Evolutionary conservation across 2,329 filamentous ascomycete species (phyloP).

Genomic region (Sphaerulina vaccinii): DNA sequence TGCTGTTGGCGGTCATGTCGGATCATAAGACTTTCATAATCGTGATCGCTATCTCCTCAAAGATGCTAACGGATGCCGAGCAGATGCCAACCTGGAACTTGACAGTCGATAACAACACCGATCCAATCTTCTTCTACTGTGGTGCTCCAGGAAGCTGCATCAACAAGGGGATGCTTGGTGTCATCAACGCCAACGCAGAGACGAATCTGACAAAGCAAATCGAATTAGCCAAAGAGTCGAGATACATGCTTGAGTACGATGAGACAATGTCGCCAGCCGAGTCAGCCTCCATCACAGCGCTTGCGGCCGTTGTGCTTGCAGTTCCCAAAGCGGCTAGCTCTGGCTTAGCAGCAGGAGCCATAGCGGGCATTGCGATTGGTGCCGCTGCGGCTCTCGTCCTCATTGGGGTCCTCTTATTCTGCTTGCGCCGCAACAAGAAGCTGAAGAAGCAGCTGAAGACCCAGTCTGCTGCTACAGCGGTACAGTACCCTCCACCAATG

Average conservation of each 20-base stretch:
- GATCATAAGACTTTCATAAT: background rate
- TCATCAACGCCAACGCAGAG: conserved; percentile 61
- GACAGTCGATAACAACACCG: conserved; percentile 59
- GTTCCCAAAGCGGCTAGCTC: conserved; percentile 11
- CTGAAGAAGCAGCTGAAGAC: conserved; percentile 1
- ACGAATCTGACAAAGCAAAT: conserved; percentile 33
- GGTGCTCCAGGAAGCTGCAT: conserved; percentile 66
- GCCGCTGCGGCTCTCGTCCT: conserved; percentile 52
- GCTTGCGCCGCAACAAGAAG: conserved; percentile 9
- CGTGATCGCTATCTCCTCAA: background rate
- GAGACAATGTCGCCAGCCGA: conserved; percentile 43
- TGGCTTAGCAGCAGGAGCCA: conserved; percentile 41
- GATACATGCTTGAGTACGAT: conserved; percentile 41
- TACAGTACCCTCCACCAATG: background rate
- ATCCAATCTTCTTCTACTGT: conserved; percentile 69
- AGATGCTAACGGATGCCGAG: conserved; percentile 1
- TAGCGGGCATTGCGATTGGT: conserved; percentile 60
- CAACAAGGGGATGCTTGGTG: conserved; percentile 69
- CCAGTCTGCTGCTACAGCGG: background rate
- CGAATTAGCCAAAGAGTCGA: conserved; percentile 29
- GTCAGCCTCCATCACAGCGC: conserved; percentile 23
- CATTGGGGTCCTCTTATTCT: conserved; percentile 13
- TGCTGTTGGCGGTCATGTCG: background rate
- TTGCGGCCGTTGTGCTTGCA: conserved; percentile 24
- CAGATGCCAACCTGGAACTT: conserved; percentile 33